Conservation (phyloP, 306 rosid species). For the Acacia acuminata region DNA sequence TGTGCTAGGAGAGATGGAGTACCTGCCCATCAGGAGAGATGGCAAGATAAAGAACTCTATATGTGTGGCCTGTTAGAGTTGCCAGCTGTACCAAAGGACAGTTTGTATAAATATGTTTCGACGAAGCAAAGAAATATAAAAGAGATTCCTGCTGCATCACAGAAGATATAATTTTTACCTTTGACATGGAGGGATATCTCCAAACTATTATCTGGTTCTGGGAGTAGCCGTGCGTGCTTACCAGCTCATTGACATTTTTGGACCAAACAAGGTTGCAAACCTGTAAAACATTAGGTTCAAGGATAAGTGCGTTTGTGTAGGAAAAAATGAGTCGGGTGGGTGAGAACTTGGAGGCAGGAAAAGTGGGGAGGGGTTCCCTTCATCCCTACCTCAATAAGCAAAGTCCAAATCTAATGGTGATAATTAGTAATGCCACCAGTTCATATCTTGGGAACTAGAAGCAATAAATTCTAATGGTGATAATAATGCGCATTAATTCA, state of each 20-base stretch:
- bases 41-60: constrained; percentile 87
- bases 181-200: constrained; percentile 94
- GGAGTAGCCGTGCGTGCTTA: constrained; percentile 95
- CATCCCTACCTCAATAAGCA: not conserved
- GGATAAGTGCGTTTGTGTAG: constrained; percentile 1
- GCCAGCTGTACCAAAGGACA: constrained; percentile 58
- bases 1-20: not conserved
- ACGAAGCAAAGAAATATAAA: not conserved
- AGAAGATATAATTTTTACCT: constrained; percentile 47
- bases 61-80: constrained; percentile 85
- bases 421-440: not conserved
- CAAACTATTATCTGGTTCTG: constrained; percentile 93
- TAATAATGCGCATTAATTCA: not conserved
- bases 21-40: constrained; percentile 97
- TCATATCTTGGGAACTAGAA: not conserved
- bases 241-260: constrained; percentile 88
- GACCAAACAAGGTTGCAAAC: constrained; percentile 97
- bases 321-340: not conserved
- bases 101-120: not conserved
- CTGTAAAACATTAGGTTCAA: constrained; percentile 42
- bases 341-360: not conserved
- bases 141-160: constrained; percentile 1
- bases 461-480: not conserved
- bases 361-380: not conserved
- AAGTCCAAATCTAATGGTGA: not conserved